These are phyloP conservation scores for Claviceps lovelessii DNA, from an alignment of 2,329 filamentous ascomycete species.

Conservation along the genomic window DNA sequence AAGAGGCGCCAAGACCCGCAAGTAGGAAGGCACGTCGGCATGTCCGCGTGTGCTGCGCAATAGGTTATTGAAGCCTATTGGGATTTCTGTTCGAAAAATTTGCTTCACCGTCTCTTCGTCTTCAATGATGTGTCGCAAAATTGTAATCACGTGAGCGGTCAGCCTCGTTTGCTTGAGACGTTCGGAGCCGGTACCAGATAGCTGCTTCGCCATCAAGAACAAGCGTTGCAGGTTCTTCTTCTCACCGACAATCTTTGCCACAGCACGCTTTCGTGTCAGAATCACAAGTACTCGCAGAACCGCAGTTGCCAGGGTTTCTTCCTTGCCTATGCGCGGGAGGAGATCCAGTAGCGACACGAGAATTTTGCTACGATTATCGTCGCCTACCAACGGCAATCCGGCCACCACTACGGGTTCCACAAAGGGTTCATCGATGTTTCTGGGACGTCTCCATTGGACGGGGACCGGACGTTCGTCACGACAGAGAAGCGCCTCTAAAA, in stretches of 20 bases:
- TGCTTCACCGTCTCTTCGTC: slow-evolving; percentile 84
- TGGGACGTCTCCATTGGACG: slow-evolving; percentile 52
- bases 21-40: slow-evolving; percentile 57
- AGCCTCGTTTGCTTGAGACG: slow-evolving; percentile 46
- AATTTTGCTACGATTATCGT: slow-evolving; percentile 53
- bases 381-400: slow-evolving; percentile 40
- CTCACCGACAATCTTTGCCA: slow-evolving; percentile 66
- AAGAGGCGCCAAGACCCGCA: slow-evolving; percentile 64
- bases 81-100: slow-evolving; percentile 83
- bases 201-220: slow-evolving; percentile 90
- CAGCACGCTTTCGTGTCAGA: slow-evolving; percentile 61
- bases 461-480: slow-evolving; percentile 72
- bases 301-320: slow-evolving; percentile 70
- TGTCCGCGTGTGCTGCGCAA: slow-evolving; percentile 34
- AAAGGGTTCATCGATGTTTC: slow-evolving; percentile 32
- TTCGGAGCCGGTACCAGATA: slow-evolving; percentile 63
- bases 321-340: slow-evolving; percentile 74
- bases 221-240: slow-evolving; percentile 80
- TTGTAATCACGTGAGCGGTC: slow-evolving; percentile 57
- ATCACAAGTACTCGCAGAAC: slow-evolving; percentile 75
- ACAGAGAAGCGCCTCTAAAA: slow-evolving; percentile 79
- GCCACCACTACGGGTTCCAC: slow-evolving; percentile 44
- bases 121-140: slow-evolving; percentile 84
- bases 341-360: slow-evolving; percentile 70
- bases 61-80: slow-evolving; percentile 52